Evolutionary conservation across 495 filamentous ascomycete genomes (phyloP).

Genomic region (Ramalina intermedia): DNA sequence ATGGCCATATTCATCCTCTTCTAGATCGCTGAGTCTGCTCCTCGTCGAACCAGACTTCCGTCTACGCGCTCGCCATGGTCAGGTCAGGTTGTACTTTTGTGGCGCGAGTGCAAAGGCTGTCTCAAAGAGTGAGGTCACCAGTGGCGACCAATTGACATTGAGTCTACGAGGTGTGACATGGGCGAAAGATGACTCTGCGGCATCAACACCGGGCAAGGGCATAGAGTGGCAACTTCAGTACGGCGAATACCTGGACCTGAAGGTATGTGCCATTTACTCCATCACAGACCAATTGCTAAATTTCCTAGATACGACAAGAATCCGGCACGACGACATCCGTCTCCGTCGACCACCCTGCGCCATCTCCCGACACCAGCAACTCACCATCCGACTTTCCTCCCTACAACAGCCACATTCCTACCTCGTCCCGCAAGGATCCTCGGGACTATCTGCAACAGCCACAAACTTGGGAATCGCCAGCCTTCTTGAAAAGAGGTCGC

Average conservation of each 20-base stretch:
- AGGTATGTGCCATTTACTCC: slow-evolving; percentile 31
- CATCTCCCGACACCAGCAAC: slow-evolving; percentile 11
- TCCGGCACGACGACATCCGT: slow-evolving; percentile 24
- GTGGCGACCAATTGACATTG: slow-evolving; percentile 60
- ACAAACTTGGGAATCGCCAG: slow-evolving; percentile 55
- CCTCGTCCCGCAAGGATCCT: neutral
- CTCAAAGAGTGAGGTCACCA: slow-evolving; percentile 48
- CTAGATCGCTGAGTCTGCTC: slow-evolving; percentile 54
- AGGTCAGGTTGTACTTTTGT: slow-evolving; percentile 69
- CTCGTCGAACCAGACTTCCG: slow-evolving; percentile 80
- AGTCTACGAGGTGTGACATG: slow-evolving; percentile 52
- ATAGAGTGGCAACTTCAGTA: slow-evolving; percentile 64
- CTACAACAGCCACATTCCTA: neutral
- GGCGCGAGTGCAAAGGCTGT: slow-evolving; percentile 58
- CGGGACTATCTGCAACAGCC: neutral
- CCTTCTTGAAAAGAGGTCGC: slow-evolving; percentile 53
- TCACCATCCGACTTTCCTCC: slow-evolving; percentile 4
- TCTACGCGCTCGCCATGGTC: slow-evolving; percentile 60
- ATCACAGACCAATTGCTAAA: neutral
- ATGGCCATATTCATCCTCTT: slow-evolving; percentile 81
- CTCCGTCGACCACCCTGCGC: slow-evolving; percentile 30
- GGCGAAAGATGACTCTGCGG: slow-evolving; percentile 28
- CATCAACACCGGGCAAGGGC: slow-evolving; percentile 47
- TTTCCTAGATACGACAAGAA: slow-evolving; percentile 21
- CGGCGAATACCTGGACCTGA: slow-evolving; percentile 38